These are phyloP conservation scores for Trypanosoma scelopori DNA, from an alignment of 208 protist genomes.

Conservation along the genomic window DNA sequence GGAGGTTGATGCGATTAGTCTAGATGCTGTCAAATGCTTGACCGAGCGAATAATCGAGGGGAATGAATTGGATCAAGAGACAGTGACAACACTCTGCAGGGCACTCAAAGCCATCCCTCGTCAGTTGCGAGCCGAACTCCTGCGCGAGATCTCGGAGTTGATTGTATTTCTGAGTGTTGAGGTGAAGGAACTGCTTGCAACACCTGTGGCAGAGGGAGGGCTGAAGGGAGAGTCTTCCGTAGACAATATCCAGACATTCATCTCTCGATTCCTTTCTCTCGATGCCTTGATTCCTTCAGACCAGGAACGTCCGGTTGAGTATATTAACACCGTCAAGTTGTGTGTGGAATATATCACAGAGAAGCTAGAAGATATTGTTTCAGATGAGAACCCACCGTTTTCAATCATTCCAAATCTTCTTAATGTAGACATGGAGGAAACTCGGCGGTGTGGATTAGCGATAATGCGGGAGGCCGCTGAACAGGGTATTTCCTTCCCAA, in stretches of 20 bases:
- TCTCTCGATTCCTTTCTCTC: conserved; percentile 31
- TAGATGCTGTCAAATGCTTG: conserved; percentile 62
- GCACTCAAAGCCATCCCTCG: conserved; percentile 46
- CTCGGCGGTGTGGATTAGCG: conserved; percentile 36
- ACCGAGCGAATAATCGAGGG: conserved; percentile 63
- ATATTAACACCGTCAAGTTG: conserved; percentile 14
- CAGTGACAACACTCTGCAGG: conserved; percentile 38
- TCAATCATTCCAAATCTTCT: conserved; percentile 46
- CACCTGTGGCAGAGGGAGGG: conserved; percentile 43
- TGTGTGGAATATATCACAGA: conserved; percentile 35
- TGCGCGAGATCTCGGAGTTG: conserved; percentile 46
- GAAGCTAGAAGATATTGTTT: conserved; percentile 38
- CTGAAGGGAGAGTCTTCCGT: conserved; percentile 35
- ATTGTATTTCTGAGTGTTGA: conserved; percentile 38
- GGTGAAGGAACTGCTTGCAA: conserved; percentile 38
- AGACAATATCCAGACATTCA: conserved; percentile 38
- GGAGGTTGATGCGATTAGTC: conserved; percentile 42
- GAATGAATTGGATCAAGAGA: conserved; percentile 54
- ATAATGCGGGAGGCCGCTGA: conserved; percentile 59
- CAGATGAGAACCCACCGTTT: conserved; percentile 43
- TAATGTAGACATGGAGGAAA: conserved; percentile 35
- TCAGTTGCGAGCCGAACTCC: conserved; percentile 32
- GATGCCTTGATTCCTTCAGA: conserved; percentile 21
- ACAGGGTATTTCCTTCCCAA: conserved; percentile 55
- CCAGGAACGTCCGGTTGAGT: conserved; percentile 21